Evolutionary conservation across 495 filamentous ascomycete species (phyloP).

Genomic region (Xylaria flabelliformis): DNA sequence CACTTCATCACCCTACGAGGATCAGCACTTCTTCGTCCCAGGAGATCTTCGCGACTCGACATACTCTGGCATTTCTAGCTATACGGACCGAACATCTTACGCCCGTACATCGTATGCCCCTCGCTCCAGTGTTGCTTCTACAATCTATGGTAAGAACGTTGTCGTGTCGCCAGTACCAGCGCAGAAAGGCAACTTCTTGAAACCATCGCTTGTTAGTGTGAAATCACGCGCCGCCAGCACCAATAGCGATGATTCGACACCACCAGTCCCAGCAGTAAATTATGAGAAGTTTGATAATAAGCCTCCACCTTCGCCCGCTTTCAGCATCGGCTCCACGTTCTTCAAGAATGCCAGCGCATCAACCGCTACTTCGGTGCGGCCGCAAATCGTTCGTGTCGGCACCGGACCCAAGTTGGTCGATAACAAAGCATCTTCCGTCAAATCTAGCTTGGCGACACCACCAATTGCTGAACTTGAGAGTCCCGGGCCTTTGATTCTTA

Average conservation of each 20-base stretch:
- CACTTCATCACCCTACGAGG: conserved; percentile 65
- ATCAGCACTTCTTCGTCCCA: conserved; percentile 94
- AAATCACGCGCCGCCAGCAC: conserved; percentile 63
- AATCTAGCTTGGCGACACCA: conserved; percentile 26
- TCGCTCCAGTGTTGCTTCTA: conserved; percentile 85
- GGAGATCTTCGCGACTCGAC: conserved; percentile 90
- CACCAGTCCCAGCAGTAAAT: conserved; percentile 62
- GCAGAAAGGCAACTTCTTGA: conserved; percentile 81
- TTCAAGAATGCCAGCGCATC: conserved; percentile 63
- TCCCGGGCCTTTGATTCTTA: conserved; percentile 26
- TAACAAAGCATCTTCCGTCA: conserved; percentile 40
- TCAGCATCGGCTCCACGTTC: conserved; percentile 70
- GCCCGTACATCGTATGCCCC: conserved; percentile 70
- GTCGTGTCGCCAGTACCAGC: conserved; percentile 81
- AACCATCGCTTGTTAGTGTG: conserved; percentile 89
- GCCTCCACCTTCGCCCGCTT: conserved; percentile 57
- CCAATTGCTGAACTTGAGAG: conserved; percentile 29
- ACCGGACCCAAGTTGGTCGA: conserved; percentile 54
- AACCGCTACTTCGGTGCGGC: conserved; percentile 58
- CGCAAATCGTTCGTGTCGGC: conserved; percentile 61
- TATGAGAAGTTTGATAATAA: conserved; percentile 55
- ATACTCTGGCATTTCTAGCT: conserved; percentile 67
- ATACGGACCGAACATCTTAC: conserved; percentile 71
- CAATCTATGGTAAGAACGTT: conserved; percentile 86
- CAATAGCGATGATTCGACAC: conserved; percentile 55